Conservation (phyloP, 805 yeast genomes). For the Metschnikowia lochheadii region DNA sequence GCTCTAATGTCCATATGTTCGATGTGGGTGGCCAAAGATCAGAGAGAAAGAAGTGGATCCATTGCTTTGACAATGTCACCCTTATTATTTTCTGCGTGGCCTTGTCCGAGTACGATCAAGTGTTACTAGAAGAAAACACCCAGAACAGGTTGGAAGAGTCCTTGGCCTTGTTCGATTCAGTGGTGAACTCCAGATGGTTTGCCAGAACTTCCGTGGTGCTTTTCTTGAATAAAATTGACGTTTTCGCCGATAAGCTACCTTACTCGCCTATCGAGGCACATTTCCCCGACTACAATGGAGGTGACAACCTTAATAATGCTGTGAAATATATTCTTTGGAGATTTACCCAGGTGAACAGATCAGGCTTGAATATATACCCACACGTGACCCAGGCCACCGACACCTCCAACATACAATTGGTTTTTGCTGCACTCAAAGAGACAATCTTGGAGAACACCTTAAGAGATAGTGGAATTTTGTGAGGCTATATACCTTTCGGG, state of each 20-base stretch:
- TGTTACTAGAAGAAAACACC: conserved; percentile 48
- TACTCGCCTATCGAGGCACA: conserved; percentile 75
- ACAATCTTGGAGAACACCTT: conserved; percentile 72
- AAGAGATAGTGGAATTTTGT: conserved; percentile 70
- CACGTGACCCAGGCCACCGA: conserved; percentile 95
- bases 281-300: conserved; percentile 90
- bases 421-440: conserved; percentile 79
- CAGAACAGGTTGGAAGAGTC: conserved; percentile 41
- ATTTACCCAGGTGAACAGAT: conserved; percentile 77
- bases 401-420: conserved; percentile 81
- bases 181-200: conserved; percentile 91
- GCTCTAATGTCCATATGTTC: conserved; percentile 42
- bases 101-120: conserved; percentile 86
- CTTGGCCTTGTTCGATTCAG: conserved; percentile 79
- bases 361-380: conserved; percentile 78
- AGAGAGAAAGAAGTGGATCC: conserved; percentile 96
- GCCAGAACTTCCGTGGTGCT: conserved; percentile 79
- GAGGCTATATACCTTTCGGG: background rate
- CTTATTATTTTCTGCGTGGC: conserved; percentile 89
- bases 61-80: conserved; percentile 91
- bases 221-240: conserved; percentile 85
- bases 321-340: conserved; percentile 90
- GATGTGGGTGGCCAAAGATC: conserved; percentile 97
- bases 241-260: conserved; percentile 80
- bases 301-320: conserved; percentile 83